Conservation (phyloP, 176 grass and related monocot genomes). For the Thinopyrum elongatum region DNA sequence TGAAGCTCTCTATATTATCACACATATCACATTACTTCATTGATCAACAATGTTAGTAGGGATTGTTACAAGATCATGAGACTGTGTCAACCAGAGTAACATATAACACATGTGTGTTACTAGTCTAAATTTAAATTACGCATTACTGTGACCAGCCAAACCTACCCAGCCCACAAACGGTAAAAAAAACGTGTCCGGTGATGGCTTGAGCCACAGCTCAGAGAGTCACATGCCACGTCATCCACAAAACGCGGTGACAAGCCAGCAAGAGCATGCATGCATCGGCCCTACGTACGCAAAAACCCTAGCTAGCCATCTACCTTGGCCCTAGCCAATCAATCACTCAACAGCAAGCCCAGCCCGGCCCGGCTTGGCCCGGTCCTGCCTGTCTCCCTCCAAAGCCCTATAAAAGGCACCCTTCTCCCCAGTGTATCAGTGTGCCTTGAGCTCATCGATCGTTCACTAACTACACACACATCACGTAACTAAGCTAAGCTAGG, state of each 20-base stretch:
- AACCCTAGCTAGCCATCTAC: not conserved
- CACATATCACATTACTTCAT: too few species aligned
- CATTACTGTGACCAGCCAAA: too few species aligned
- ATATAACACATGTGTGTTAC: too few species aligned
- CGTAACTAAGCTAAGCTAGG: slow-evolving; percentile 1
- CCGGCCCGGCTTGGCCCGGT: not conserved
- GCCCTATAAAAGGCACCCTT: slow-evolving; percentile 38
- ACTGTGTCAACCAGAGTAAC: too few species aligned
- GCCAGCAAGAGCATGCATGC: not conserved
- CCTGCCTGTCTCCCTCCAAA: not conserved
- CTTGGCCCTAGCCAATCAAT: not conserved
- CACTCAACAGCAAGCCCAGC: not conserved
- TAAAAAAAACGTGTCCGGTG: not conserved
- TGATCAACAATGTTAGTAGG: too few species aligned
- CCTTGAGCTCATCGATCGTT: not conserved
- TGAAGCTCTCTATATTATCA: too few species aligned
- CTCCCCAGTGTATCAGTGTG: not conserved
- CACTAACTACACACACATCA: not conserved
- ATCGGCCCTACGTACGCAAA: not conserved
- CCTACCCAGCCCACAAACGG: not conserved
- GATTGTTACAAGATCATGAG: too few species aligned
- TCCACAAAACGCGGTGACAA: slow-evolving; percentile 13
- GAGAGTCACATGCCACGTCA: not conserved
- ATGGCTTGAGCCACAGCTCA: not conserved
- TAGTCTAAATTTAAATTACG: too few species aligned